Evolutionary conservation across 257 asterid genomes (phyloP), one percentile per base, ranked within the genome.

Genomic region (Jasminum sambac): DNA sequence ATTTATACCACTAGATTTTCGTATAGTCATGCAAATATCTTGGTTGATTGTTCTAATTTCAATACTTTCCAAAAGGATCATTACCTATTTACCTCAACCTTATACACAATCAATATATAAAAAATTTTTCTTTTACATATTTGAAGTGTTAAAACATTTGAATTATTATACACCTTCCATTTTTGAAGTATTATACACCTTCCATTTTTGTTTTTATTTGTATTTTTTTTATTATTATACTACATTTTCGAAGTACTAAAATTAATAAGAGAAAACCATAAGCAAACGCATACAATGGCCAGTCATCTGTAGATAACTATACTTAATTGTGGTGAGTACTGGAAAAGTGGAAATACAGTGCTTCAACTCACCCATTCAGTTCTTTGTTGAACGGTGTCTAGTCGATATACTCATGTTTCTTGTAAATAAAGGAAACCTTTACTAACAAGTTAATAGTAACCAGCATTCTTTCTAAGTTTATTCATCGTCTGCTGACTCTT

Each of bases 401-500:
- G 12, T 11, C 6, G 44, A 6, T 6, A 34, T 57, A 19, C 39
- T 42, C 48, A 21, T 68, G 44, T 50, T 64, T 26, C 65, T 41
- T 70, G 59, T 37, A 8, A 69, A 70, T 14, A 11, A 26, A n/a
- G 30, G 39, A 59, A 63, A 19, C 19, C 42, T 52, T 58, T 36
- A 11, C 10, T 42, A 8, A 42, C 42, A 19, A 42, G 8, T 24
- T 16, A 42, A 11, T 30, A 14, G 62, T 11, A 23, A 12, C 16
- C 40, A 42, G 4, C 36, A 30, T 30, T 30, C 43, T 61, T 19
- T 40, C 59, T 21, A 8, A 21, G 48, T 55, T 52, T 17, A 26
- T 66, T 68, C 36, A n/a, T 78, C 64, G 40, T 59, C 60, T 24
- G 43, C 59, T 60, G 24, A 52, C 68, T 69, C 26, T 24, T 26